Percentiles rank a stretch among this genome's conserved stretches.
phyloP scores from a whole-genome alignment of 2,329 filamentous ascomycete species.

The Fusarium sp. region DNA sequence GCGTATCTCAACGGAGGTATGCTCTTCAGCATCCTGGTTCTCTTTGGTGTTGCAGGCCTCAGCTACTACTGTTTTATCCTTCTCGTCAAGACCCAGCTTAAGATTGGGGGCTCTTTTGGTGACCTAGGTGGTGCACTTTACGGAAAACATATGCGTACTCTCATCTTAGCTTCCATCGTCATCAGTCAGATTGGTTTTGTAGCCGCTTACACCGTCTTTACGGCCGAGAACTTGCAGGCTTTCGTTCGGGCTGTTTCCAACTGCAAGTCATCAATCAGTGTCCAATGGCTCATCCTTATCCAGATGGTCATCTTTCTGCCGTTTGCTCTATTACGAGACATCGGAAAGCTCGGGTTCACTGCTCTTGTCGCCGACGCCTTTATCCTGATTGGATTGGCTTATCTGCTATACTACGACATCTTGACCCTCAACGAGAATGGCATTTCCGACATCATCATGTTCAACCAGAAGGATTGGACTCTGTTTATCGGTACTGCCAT shows the following conservation, averaged over 20 bases:
- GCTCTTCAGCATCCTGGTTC: constrained; percentile 93
- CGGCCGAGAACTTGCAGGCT: constrained; percentile 93
- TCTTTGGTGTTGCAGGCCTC: constrained; percentile 86
- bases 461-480: constrained; percentile 94
- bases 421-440: constrained; percentile 83
- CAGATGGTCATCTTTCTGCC: constrained; percentile 97
- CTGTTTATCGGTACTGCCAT: constrained; percentile 99
- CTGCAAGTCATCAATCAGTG: constrained; percentile 87
- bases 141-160: constrained; percentile 87
- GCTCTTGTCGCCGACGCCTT: constrained; percentile 95
- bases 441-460: constrained; percentile 87
- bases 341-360: constrained; percentile 96
- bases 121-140: constrained; percentile 95
- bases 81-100: constrained; percentile 87
- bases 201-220: constrained; percentile 96
- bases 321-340: constrained; percentile 93
- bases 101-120: constrained; percentile 94
- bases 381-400: constrained; percentile 91
- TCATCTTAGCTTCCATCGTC: constrained; percentile 93
- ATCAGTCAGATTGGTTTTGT: constrained; percentile 97
- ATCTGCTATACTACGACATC: constrained; percentile 96
- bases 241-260: constrained; percentile 93
- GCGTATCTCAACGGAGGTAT: constrained; percentile 97
- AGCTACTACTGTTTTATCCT: constrained; percentile 99
- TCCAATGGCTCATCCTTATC: constrained; percentile 91